phyloP scores from a whole-genome alignment of 257 asterid genomes.

The Capsicum baccatum region DNA sequence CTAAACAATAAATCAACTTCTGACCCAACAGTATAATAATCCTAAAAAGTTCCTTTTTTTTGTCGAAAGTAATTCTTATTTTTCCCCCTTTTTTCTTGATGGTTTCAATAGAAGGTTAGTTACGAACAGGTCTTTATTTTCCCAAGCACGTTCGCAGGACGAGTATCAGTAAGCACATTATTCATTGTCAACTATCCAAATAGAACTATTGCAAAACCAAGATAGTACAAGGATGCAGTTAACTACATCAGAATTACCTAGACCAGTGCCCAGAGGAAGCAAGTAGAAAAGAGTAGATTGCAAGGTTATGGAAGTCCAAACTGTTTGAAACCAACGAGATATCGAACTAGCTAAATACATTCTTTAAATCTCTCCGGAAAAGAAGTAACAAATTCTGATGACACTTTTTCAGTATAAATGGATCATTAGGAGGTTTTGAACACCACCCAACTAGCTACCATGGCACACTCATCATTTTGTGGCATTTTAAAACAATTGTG shows the following conservation, averaged over 20 bases:
- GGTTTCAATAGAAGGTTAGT: neutral
- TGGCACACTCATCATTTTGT: neutral
- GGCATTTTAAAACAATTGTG: neutral
- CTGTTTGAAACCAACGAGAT: neutral
- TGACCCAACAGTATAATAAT: neutral
- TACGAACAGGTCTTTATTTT: neutral
- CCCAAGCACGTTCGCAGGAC: neutral
- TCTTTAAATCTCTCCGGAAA: neutral
- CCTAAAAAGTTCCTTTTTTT: neutral
- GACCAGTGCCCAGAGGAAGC: too few species aligned
- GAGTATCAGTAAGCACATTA: neutral
- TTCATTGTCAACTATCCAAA: neutral
- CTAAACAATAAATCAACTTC: neutral
- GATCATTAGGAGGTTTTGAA: neutral
- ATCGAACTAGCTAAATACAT: neutral
- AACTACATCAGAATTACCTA: too few species aligned
- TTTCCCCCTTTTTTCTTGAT: neutral
- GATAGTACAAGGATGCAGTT: neutral
- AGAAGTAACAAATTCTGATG: neutral
- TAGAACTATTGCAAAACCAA: constrained; percentile 16
- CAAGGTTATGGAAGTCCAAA: neutral
- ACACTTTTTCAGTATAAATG: neutral
- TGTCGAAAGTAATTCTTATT: neutral
- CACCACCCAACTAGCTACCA: neutral
- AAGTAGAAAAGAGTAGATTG: neutral